Evolutionary conservation across 176 grass and related monocot genomes (phyloP), one percentile per base, ranked within the genome.

Genomic region (Bromus sterilis): DNA sequence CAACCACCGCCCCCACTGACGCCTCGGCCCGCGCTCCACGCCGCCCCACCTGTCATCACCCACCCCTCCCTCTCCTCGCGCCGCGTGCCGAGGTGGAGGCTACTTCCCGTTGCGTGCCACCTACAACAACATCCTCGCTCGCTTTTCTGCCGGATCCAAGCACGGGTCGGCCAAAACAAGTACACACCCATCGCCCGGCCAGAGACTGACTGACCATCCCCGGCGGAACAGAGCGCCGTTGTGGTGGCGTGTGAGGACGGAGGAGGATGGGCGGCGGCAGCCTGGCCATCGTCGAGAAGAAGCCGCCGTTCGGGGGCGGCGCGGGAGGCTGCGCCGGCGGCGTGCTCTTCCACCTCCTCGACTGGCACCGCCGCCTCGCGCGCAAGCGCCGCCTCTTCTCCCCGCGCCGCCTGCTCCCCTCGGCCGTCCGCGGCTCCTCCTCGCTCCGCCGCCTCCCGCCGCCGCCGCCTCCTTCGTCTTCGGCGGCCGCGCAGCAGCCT

Each of bases 261-360:
- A 4, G 20, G 36, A 74, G 33, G 63, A 87, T 87, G 88, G 91
- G 74, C 80, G 92, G 85, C 82, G 90, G 79, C 71, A 99, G 96
- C 86, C 71, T 99, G 77, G 93, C 96, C 56, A 90, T 99, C n/a
- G 88, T 84, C 56, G 96, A 99, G 91, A 90, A 81, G 88, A 82
- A 79, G 81, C 77, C 84, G 82, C 61, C 63, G 36, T 81, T 87
- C 66, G 74, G 69, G 55, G 68, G 51, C 42, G 63, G 63, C 82
- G 23, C 39, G 37, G 40, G 67, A 23, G 58, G 90, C 2, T 93
- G 96, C 77, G 87, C 83, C 0, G 89, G 87, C n/a, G 89, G 90
- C 49, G 68, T 99, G 56, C 91, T 95, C 15, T 86, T 99, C 81
- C 90, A 99, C 80, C 86, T 99, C 39, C 75, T 95, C 5, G 91